Evolutionary conservation across 1,284 basidiomycete species (phyloP), one percentile per base, ranked within the genome.

Genomic region (Ceratobasidium sp.): DNA sequence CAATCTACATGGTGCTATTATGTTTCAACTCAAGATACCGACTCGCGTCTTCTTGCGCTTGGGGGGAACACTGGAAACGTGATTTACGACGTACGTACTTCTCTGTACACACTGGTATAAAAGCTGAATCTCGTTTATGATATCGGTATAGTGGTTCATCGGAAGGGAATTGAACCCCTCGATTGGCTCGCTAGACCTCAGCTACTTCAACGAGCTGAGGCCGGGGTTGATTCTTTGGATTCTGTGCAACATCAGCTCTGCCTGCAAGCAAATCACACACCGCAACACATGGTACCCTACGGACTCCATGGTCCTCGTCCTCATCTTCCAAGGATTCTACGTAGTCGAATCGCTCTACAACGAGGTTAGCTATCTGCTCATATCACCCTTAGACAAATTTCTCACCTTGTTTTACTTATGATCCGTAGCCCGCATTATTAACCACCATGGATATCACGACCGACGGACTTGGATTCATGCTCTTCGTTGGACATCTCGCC

Each of bases 381-480:
- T 2, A n/a, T 21, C 6, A 18, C n/a, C 14, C 3, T n/a, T 21
- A 14, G 5, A 32, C n/a, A 3, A 11, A 32, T 18, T 35, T 43
- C 38, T 21, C 14, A 43, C 38, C 26, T 21, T 3, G 35, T 49
- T 9, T 14, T 32, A 62, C 69, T 50, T n/a, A n/a, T 50, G 23
- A 38, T 47, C 18, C 23, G 23, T 75, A 86, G 84, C 76, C 83
- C n/a, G 91, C 93, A 14, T 89, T 99, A 78, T 87, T 99, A 75
- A 96, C 94, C 13, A 96, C 94, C n/a, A 98, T 98, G 95, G 97
- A 99, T 80, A 98, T 99, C 79, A 97, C 91, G 8, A 95, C 94
- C 30, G 98, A 99, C 78, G 97, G 97, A 5, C 98, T 99, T 78
- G 98, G 98, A 8, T 98, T 97, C 87, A 99, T 99, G 97, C 90